Percentiles rank a stretch among this genome's conserved stretches.
Conservation (phyloP, 108 stramenopile species). For the Skeletonema tropicum region DNA sequence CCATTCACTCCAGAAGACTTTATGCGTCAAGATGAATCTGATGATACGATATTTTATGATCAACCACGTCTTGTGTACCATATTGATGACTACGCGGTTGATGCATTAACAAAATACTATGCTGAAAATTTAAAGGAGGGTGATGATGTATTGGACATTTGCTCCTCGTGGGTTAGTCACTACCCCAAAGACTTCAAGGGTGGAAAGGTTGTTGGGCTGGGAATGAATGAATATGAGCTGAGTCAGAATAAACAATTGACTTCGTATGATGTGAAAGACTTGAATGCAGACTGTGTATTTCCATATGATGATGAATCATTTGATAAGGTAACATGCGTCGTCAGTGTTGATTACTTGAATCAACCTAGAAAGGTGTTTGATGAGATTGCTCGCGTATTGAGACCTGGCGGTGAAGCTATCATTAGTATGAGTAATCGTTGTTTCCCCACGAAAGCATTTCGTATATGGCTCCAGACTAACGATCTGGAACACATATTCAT, state of each 20-base stretch:
- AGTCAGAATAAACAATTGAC: conserved; percentile 85
- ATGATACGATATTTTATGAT: conserved; percentile 79
- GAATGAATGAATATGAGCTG: conserved; percentile 95
- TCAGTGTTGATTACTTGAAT: conserved; percentile 91
- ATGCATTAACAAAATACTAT: conserved; percentile 83
- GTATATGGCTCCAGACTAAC: conserved; percentile 84
- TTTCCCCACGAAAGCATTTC: conserved; percentile 86
- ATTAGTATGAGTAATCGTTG: conserved; percentile 93
- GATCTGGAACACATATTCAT: conserved; percentile 96
- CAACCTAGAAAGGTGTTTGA: conserved; percentile 78
- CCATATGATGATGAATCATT: conserved; percentile 89
- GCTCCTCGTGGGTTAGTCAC: conserved; percentile 92
- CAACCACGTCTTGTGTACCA: conserved; percentile 78
- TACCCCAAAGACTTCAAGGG: conserved; percentile 81
- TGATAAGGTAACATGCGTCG: conserved; percentile 94
- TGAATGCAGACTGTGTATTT: conserved; percentile 86
- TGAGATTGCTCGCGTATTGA: conserved; percentile 89
- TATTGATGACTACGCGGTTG: conserved; percentile 84
- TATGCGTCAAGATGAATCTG: conserved; percentile 69
- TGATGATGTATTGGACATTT: conserved; percentile 93
- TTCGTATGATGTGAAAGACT: conserved; percentile 87
- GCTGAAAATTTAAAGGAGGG: conserved; percentile 71
- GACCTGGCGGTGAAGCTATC: conserved; percentile 89
- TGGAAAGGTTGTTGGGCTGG: conserved; percentile 79
- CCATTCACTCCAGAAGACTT: conserved; percentile 81